Percentiles rank a stretch among this genome's conserved stretches.
phyloP scores from a whole-genome alignment of 495 filamentous ascomycete species.

The Hyaloscypha hepaticicola region DNA sequence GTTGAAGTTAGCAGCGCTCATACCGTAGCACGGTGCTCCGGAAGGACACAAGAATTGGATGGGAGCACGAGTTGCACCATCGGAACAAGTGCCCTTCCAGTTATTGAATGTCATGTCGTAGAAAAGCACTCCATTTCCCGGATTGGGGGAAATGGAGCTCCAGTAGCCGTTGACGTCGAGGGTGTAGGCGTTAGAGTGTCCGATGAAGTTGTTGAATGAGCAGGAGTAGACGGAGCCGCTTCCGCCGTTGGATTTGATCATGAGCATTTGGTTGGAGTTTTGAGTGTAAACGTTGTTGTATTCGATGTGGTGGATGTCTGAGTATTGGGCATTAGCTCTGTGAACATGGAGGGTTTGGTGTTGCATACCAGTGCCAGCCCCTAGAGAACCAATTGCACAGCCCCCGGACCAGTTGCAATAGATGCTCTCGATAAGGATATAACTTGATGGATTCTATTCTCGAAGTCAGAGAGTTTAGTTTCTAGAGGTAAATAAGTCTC shows the following conservation, averaged over 20 bases:
- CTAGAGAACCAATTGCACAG: conserved; percentile 53
- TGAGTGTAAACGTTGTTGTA: conserved; percentile 54
- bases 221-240: conserved; percentile 45
- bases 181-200: conserved; percentile 45
- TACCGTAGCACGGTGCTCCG: conserved; percentile 47
- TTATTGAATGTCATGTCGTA: conserved; percentile 52
- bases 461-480: conserved; percentile 13
- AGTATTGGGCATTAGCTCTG: too few species aligned
- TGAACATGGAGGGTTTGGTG: too few species aligned
- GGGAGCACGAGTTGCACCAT: conserved; percentile 51
- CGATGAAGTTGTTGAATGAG: conserved; percentile 57
- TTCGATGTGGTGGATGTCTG: conserved; percentile 43
- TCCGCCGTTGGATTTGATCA: conserved; percentile 59
- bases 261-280: conserved; percentile 59
- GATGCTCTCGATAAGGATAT: conserved; percentile 56
- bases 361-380: conserved; percentile 31
- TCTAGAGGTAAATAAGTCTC: not conserved
- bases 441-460: conserved; percentile 43
- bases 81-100: conserved; percentile 56
- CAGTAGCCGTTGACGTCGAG: conserved; percentile 49
- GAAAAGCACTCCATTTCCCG: conserved; percentile 50
- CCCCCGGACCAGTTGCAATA: conserved; percentile 59
- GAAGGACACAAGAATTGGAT: conserved; percentile 41
- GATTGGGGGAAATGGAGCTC: conserved; percentile 10
- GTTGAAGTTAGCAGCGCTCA: conserved; percentile 52